Percentiles rank a stretch among this genome's conserved stretches.
Conservation (phyloP, 768 basidiomycete genomes). For the Amanita thiersii region DNA sequence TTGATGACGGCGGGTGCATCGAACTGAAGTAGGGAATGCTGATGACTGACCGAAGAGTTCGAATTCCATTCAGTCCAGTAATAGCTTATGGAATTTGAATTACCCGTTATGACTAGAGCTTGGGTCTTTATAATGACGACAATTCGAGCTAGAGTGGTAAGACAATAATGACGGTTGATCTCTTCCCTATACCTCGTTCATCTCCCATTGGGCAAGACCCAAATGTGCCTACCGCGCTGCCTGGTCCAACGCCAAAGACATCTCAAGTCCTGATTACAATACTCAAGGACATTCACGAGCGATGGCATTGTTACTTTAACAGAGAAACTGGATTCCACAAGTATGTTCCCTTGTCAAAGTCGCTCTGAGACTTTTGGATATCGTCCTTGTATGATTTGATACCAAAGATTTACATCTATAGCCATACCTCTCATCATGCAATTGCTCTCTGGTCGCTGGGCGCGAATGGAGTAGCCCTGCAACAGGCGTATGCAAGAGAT, state of each 20-base stretch:
- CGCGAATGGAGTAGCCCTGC: conserved; percentile 22
- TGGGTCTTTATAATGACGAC: no score
- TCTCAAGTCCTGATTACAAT: conserved; percentile 18
- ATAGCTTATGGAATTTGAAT: no score
- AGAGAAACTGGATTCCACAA: conserved; percentile 38
- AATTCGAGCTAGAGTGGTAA: no score
- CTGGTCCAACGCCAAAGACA: conserved; percentile 18
- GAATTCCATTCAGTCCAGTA: no score
- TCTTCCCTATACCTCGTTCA: no score
- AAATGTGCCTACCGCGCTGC: conserved; percentile 10
- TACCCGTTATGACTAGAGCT: no score
- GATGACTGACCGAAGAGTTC: no score
- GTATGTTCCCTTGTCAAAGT: conserved; percentile 22
- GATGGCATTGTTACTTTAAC: conserved; percentile 43
- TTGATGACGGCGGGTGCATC: no score
- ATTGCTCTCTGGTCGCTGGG: conserved; percentile 21
- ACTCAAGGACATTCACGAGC: conserved; percentile 41
- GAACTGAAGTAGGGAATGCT: no score
- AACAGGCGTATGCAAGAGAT: conserved; percentile 28
- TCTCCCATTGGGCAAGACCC: no score
- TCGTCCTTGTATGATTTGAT: neutral
- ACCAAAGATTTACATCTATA: conserved; percentile 3
- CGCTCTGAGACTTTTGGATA: neutral
- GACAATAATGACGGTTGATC: no score
- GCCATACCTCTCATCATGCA: conserved; percentile 19